phyloP scores from a whole-genome alignment of 371 early-diverging fungal genomes.

The Mucor irregularis region DNA sequence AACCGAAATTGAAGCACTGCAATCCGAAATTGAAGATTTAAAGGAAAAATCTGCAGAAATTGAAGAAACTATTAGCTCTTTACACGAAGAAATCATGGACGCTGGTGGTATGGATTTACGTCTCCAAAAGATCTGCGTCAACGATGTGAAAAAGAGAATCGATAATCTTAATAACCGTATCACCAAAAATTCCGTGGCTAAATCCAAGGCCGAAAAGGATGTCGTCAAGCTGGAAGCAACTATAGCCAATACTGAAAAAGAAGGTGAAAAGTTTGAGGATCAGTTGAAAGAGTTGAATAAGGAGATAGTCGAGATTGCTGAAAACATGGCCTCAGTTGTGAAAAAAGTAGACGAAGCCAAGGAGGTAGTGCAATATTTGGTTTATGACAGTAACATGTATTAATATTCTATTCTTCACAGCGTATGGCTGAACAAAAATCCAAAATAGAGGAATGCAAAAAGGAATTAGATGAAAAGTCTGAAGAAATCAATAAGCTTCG shows the following conservation, averaged over 20 bases:
- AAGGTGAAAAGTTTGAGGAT: conserved; percentile 60
- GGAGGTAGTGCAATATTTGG: conserved; percentile 7
- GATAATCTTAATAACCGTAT: conserved; percentile 57
- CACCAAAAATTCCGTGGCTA: conserved; percentile 70
- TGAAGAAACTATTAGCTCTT: conserved; percentile 65
- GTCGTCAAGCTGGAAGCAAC: conserved; percentile 63
- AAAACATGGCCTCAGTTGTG: conserved; percentile 52
- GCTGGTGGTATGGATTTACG: conserved; percentile 89
- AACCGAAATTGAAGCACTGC: conserved; percentile 43
- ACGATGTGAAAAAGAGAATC: conserved; percentile 79
- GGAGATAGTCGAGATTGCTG: conserved; percentile 51
- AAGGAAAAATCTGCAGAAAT: conserved; percentile 48
- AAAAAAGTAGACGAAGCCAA: conserved; percentile 47
- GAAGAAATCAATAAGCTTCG: conserved; percentile 69
- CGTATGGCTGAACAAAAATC: conserved; percentile 71
- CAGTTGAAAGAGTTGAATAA: conserved; percentile 61
- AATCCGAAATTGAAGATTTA: conserved; percentile 41
- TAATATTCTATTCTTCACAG: conserved; percentile 24
- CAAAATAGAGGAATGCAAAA: conserved; percentile 66
- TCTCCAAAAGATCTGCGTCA: conserved; percentile 84
- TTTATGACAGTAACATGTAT: not conserved
- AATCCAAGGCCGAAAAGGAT: conserved; percentile 77
- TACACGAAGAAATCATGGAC: conserved; percentile 89
- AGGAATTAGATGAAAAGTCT: conserved; percentile 64
- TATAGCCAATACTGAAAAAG: conserved; percentile 68